Evolutionary conservation across 257 asterid species (phyloP), one percentile per base, ranked within the genome.

Genomic region (Petunia axillaris): DNA sequence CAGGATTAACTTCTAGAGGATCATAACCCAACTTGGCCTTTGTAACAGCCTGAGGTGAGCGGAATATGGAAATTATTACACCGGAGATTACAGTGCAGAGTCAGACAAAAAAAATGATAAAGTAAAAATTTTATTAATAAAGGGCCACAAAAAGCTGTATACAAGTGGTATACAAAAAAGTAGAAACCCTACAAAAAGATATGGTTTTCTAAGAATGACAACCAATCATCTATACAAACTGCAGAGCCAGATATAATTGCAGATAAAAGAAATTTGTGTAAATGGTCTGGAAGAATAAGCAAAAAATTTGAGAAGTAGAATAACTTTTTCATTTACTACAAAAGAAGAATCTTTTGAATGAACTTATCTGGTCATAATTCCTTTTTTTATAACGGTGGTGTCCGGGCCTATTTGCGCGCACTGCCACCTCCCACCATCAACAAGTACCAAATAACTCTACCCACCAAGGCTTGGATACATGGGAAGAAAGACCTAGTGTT

Each of bases 1-100:
- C 99, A 46, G 99, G 99, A 86, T 96, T 94, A 83, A 96, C 99
- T 86, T 96, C 99, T 85, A 93, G 83, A 57, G 99, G 99, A 84
- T 96, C 96, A 81, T 91, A 96, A 77, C 99, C 99, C 89, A 96
- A 84, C 89, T 96, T 96, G 82, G 94, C 97, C 93, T 94, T 96
- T 59, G 99, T 96, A 79, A 96, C 99, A 83, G 99, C 97, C 99
- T 96, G 88, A 71, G 82, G 10, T 52, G 84, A n/a, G 77, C 57
- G 44, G 75, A 37, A 83, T 55, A 63, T 76, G 77, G 36, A 50
- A 75, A 85, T 50, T 25, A 60, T 50, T 50, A 71, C 58, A 43
- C 25, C 50, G 59, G 58, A 37, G 36, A 15, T 53, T 60, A 71
- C 8, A 48, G 43, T 35, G 77, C 52, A 35, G 62, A 71, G 60